A percentile compares a stretch with the other conserved stretches of the same genome.
phyloP scores from a whole-genome alignment of 2,329 filamentous ascomycete genomes.

The Scytalidium sp. region DNA sequence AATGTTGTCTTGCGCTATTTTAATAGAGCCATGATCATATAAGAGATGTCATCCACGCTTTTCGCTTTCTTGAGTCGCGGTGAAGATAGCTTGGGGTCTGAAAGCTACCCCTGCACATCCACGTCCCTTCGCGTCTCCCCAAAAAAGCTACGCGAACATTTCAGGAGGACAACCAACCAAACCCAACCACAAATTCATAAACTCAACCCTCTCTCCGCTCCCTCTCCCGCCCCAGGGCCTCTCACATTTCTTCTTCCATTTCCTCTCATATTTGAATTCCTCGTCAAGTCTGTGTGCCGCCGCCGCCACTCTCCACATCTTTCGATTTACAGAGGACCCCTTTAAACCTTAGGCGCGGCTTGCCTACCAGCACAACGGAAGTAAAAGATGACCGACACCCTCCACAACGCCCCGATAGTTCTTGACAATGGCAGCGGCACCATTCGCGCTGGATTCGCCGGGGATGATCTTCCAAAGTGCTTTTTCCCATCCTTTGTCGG shows the following conservation, averaged over 20 bases:
- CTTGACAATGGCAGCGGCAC: slow-evolving; percentile 99
- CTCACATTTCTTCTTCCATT: background rate
- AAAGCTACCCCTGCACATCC: slow-evolving; percentile 4
- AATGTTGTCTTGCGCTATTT: too few species aligned
- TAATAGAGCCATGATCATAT: too few species aligned
- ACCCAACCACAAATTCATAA: background rate
- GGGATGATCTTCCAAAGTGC: slow-evolving; percentile 93
- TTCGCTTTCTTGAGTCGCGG: background rate
- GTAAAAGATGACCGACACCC: slow-evolving; percentile 60
- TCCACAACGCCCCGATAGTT: slow-evolving; percentile 97
- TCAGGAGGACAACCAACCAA: background rate
- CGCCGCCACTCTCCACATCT: too few species aligned
- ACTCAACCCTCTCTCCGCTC: background rate
- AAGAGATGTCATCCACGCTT: too few species aligned
- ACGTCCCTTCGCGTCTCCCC: background rate
- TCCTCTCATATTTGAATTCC: background rate
- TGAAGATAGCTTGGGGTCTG: background rate
- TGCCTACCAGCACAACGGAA: slow-evolving; percentile 1
- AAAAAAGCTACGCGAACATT: slow-evolving; percentile 2
- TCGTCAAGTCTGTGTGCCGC: background rate
- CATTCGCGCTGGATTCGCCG: slow-evolving; percentile 94
- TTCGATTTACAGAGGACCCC: too few species aligned
- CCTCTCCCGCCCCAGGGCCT: background rate
- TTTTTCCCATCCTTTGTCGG: slow-evolving; percentile 98
- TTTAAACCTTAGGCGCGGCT: too few species aligned